phyloP scores from a whole-genome alignment of 208 protist genomes.

The Trypanosoma conorhini region DNA sequence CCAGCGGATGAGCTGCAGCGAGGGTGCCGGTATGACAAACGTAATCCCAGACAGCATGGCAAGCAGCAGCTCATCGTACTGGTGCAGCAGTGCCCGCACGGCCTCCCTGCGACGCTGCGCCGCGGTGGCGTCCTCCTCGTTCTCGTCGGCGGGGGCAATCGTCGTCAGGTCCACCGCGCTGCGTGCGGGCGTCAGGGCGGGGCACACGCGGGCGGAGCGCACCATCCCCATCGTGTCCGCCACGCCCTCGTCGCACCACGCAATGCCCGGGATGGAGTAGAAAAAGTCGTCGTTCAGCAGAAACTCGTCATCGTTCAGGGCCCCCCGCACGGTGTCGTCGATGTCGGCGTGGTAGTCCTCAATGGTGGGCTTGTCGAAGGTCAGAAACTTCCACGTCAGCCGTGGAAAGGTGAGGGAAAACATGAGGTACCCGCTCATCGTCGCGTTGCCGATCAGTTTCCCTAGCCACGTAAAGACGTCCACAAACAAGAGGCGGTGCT shows the following conservation, averaged over 20 bases:
- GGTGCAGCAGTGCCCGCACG: conserved; percentile 71
- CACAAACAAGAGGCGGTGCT: conserved; percentile 35
- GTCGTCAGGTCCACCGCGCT: conserved; percentile 5
- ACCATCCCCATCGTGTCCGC: conserved; percentile 7
- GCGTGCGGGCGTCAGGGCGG: neutral
- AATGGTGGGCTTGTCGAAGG: conserved; percentile 62
- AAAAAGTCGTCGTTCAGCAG: conserved; percentile 74
- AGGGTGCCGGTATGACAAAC: conserved; percentile 49
- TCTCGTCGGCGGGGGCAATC: neutral
- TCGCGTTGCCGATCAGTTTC: conserved; percentile 85
- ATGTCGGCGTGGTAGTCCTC: conserved; percentile 85
- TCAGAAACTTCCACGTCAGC: conserved; percentile 89
- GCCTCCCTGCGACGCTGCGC: conserved; percentile 45
- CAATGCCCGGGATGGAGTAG: conserved; percentile 42
- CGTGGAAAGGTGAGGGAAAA: conserved; percentile 69
- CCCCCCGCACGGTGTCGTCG: conserved; percentile 72
- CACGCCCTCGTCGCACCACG: neutral
- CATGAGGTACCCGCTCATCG: conserved; percentile 79
- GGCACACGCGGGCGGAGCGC: conserved; percentile 4
- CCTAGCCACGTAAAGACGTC: conserved; percentile 71
- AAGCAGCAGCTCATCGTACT: conserved; percentile 75
- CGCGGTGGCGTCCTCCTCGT: conserved; percentile 24
- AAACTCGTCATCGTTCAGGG: conserved; percentile 77
- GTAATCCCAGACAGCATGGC: conserved; percentile 72
- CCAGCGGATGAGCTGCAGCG: conserved; percentile 72